Evolutionary conservation across 1,284 basidiomycete genomes (phyloP).

Genomic region (Moesziomyces sp.): DNA sequence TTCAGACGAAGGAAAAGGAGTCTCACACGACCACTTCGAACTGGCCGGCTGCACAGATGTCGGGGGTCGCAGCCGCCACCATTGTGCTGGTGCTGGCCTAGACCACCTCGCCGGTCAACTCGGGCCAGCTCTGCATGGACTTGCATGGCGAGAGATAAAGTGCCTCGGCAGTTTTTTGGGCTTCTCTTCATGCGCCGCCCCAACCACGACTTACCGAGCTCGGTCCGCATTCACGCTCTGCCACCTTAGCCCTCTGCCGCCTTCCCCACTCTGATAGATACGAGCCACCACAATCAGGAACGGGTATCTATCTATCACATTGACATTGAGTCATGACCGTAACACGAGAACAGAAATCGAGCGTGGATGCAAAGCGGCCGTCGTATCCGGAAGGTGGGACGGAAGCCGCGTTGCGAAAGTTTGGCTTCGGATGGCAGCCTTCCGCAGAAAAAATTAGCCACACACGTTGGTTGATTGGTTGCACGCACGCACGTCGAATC

Average conservation of each 20-base stretch:
- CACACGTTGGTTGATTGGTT: no score
- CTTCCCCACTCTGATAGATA: no score
- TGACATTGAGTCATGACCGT: not conserved
- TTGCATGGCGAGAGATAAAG: no score
- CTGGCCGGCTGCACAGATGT: not conserved
- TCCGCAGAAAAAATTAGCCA: conserved; percentile 1
- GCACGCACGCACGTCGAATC: no score
- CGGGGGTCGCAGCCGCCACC: no score
- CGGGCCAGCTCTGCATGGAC: no score
- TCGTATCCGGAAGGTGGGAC: no score
- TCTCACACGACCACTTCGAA: not conserved
- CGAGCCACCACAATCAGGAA: not conserved
- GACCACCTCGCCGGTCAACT: conserved; percentile 2
- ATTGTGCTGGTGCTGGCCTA: no score
- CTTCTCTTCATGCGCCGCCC: no score
- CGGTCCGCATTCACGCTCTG: conserved; percentile 8
- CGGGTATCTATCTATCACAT: conserved; percentile 19
- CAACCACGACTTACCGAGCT: conserved; percentile 5
- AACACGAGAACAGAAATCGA: not conserved
- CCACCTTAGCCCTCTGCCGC: not conserved
- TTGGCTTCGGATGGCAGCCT: conserved; percentile 3
- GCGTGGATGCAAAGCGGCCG: no score
- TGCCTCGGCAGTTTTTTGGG: no score
- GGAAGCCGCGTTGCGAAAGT: no score
- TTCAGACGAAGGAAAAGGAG: not conserved